Evolutionary conservation across 768 basidiomycete genomes (phyloP).

Genomic region (Russula griseocarnosa): DNA sequence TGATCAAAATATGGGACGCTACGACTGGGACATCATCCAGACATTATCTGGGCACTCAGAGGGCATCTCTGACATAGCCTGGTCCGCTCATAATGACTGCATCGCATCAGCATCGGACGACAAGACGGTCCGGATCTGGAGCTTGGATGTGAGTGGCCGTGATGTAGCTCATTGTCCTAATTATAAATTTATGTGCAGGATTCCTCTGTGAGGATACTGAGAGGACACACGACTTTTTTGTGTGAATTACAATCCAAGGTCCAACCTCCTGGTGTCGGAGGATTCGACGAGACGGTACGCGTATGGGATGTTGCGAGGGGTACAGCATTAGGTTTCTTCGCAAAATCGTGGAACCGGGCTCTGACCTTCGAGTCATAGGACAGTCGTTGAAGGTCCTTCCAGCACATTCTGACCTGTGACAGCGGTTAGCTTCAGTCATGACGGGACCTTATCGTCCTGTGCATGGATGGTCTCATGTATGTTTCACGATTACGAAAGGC

Average conservation of each 20-base stretch:
- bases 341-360: not conserved
- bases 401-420: slow-evolving; percentile 96
- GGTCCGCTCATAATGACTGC: slow-evolving; percentile 78
- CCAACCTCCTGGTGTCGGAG: slow-evolving; percentile 87
- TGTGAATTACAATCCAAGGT: slow-evolving; percentile 85
- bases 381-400: slow-evolving; percentile 83
- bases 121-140: slow-evolving; percentile 84
- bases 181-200: slow-evolving; percentile 41
- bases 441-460: slow-evolving; percentile 94
- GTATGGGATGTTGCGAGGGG: slow-evolving; percentile 96
- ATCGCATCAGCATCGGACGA: slow-evolving; percentile 94
- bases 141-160: slow-evolving; percentile 53
- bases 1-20: slow-evolving; percentile 76
- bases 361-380: slow-evolving; percentile 43
- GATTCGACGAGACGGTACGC: slow-evolving; percentile 92
- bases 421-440: slow-evolving; percentile 88
- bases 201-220: slow-evolving; percentile 57
- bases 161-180: slow-evolving; percentile 6
- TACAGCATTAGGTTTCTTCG: slow-evolving; percentile 35
- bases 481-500: slow-evolving; percentile 28
- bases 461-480: slow-evolving; percentile 96
- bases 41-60: slow-evolving; percentile 71
- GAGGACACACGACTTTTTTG: slow-evolving; percentile 93
- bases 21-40: slow-evolving; percentile 67
- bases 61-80: slow-evolving; percentile 88